phyloP scores from a whole-genome alignment of 192 early-diverging fungal genomes.

The Lobosporangium transversale region DNA sequence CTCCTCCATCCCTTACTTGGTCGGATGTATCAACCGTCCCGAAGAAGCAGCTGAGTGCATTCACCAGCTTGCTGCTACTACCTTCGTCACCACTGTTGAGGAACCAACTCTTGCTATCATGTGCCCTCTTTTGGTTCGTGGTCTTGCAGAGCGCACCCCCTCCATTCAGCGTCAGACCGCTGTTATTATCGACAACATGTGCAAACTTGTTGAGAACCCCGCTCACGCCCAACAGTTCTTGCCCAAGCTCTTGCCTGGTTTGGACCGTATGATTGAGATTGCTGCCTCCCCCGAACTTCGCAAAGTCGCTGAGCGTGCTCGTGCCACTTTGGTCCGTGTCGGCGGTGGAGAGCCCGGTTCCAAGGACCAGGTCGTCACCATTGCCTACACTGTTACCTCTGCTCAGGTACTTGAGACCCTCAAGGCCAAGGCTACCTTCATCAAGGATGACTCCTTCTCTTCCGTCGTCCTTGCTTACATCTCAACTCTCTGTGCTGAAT shows the following conservation, averaged over 20 bases:
- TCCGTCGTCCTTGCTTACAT: slow-evolving; percentile 65
- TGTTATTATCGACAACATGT: slow-evolving; percentile 93
- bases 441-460: slow-evolving; percentile 60
- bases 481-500: slow-evolving; percentile 63
- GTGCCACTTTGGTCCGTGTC: slow-evolving; percentile 74
- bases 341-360: slow-evolving; percentile 63
- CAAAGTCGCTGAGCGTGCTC: slow-evolving; percentile 72
- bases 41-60: slow-evolving; percentile 83
- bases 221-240: slow-evolving; percentile 83
- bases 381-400: slow-evolving; percentile 56
- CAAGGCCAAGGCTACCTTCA: slow-evolving; percentile 61
- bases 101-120: slow-evolving; percentile 83
- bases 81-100: slow-evolving; percentile 82
- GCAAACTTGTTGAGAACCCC: slow-evolving; percentile 87
- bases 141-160: slow-evolving; percentile 73
- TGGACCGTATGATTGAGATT: slow-evolving; percentile 80
- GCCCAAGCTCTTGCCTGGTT: slow-evolving; percentile 78
- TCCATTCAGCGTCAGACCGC: slow-evolving; percentile 78
- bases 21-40: slow-evolving; percentile 79
- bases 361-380: slow-evolving; percentile 62
- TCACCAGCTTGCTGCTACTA: slow-evolving; percentile 81
- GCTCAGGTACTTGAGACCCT: slow-evolving; percentile 60
- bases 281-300: slow-evolving; percentile 83
- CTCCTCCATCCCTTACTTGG: slow-evolving; percentile 78
- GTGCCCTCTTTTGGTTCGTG: slow-evolving; percentile 79